Base-by-base conservation (phyloP, 306 rosid species). In the Cucurbita pepo region DNA sequence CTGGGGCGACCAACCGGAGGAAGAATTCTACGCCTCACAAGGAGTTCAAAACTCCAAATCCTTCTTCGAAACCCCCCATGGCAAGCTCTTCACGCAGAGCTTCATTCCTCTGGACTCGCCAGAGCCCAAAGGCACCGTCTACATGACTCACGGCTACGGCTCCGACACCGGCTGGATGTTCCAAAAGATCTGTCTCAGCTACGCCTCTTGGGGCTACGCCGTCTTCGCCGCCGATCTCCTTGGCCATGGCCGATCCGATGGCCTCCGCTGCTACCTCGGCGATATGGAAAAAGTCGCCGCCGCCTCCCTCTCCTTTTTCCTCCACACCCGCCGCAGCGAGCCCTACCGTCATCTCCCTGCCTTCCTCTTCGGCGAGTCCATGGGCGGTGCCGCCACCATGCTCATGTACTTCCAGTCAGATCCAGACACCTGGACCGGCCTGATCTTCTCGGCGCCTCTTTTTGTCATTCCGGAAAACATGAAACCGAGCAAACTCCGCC, bases 91-190 rank as follows among this genome's bases (percentile, higher is more conserved):
- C 87, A 87, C 97, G 1, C 96, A 93, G 43, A 63, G 77, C 77
- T 93, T 93, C 72, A 83, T 87, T 21, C 97, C 98, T 0, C 72
- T 88, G 66, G 50, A 85, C 54, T 71, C 11, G 40, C 62, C 79
- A 0, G 50, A 72, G 0, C 40, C 87, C 76, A 88, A 93, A 48
- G 97, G 76, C 82, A 78, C 98, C 60, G 97, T 93, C 54, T 90
- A 25, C 77, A 93, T 90, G 98, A 74, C 87, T 73, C 98, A 93
- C 83, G 97, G 96, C 80, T 93, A 93, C 81, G 98, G 98, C 72
- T 93, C 97, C 86, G 98, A 93, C 82, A 83, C 97, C 67, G 96
- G 97, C 58, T 93, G 98, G 98, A 90, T 88, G 78, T 93, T 90
- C 86, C 97, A 90, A 79, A 90, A 87, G 81, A 88, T 90, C 81